These are phyloP conservation scores for Chytriomyces hyalinus DNA, from an alignment of 192 early-diverging fungal genomes.

Conservation along the genomic window DNA sequence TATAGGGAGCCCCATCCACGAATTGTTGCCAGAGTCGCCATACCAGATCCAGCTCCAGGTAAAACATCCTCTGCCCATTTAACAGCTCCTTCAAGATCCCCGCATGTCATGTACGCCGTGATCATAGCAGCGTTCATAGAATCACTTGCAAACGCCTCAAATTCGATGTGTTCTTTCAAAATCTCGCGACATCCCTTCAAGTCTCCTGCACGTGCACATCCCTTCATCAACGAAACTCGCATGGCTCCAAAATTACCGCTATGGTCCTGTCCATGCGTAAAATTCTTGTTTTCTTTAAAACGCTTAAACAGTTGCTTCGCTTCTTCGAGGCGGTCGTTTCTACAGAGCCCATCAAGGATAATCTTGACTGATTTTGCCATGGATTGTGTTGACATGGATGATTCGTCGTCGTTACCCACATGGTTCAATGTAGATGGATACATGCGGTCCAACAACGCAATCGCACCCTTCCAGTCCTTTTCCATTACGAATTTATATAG, in stretches of 20 bases:
- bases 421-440: constrained; percentile 1
- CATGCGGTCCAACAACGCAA: constrained; percentile 9
- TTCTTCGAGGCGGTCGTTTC: background rate
- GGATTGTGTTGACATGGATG: background rate
- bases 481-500: background rate
- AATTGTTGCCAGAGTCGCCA: background rate
- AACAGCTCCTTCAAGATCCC: constrained; percentile 23
- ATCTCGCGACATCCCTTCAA: constrained; percentile 1
- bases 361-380: constrained; percentile 13
- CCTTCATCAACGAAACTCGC: background rate
- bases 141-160: background rate
- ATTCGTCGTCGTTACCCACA: background rate
- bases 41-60: constrained; percentile 28
- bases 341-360: background rate
- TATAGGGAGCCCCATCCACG: background rate
- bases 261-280: background rate
- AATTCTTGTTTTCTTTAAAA: background rate
- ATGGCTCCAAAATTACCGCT: constrained; percentile 14
- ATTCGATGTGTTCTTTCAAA: background rate
- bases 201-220: background rate
- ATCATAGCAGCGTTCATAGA: constrained; percentile 32
- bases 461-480: constrained; percentile 23
- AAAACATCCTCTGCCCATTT: constrained; percentile 15
- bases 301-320: background rate
- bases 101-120: background rate